Base-by-base conservation (phyloP, 2,329 filamentous ascomycete genomes). In the Septoria petroselini region DNA sequence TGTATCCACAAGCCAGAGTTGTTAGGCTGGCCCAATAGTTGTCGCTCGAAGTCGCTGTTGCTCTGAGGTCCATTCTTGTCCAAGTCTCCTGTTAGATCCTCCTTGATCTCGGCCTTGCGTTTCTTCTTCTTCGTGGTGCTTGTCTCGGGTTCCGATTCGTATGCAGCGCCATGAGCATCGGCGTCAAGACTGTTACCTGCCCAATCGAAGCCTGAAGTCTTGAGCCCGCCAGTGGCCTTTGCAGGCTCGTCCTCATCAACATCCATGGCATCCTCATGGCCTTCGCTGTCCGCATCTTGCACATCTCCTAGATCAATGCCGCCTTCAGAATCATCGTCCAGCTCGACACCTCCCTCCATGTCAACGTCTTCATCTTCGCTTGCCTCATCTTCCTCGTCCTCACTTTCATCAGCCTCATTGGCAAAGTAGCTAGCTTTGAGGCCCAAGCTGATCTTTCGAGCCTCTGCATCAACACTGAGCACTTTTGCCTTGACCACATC, bases 401-500 rank as follows among this genome's bases (percentile, higher is more conserved):
- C 70, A 9, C 74, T 72, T 15, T 65, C 67, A 12, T 78, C 80
- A 12, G 74, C 77, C 19, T 73, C 72, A 46, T 82, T 77, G 51
- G 84, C 81, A 63, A 98, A 91, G 64, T 95, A 89, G 7, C 89
- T 94, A 30, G 93, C 89, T 72, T 97, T 98, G 53, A 98, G 74
- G 1, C 91, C 89, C 62, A 98, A 89, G 61, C 81, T 95, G 61
- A 98, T 85, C 61, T 86, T 84, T 67, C 84, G 84, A 68, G 86
- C 86, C 58, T 84, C 77, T 3, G 73, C 63, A 59, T 97, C 85
- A 41, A 98, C 75, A 62, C 85, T 86, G 42, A 97, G 70, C 12
- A 98, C 78, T 67, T 88, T 86, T 11, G 91, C 91, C 74, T 97
- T 97, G 56, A 98, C 93, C n/a, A 77, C 74, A 70, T 98, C 93